Conservation (phyloP, 345 rosid genomes). For the Moricandia arvensis region DNA sequence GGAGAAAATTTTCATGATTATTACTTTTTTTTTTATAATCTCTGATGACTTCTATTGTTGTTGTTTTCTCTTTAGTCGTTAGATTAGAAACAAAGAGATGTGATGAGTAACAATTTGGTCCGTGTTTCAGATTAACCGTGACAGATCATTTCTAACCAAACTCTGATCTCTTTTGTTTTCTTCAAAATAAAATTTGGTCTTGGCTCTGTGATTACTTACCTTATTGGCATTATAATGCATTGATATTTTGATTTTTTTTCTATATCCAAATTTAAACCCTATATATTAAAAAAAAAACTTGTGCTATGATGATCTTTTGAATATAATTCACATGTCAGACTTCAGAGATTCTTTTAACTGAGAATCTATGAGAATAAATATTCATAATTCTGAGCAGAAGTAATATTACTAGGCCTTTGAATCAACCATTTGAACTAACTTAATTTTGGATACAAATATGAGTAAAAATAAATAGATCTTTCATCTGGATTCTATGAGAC, state of each 20-base stretch:
- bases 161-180: slow-evolving; percentile 37
- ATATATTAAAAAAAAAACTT: background rate
- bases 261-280: background rate
- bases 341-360: slow-evolving; percentile 31
- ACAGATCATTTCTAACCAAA: slow-evolving; percentile 31
- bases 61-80: background rate
- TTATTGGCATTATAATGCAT: background rate
- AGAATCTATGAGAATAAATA: background rate
- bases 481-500: background rate
- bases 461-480: background rate
- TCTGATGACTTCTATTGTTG: background rate
- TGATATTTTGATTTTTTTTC: background rate
- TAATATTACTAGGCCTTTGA: background rate
- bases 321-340: slow-evolving; percentile 42
- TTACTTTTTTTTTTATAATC: background rate
- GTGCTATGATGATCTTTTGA: slow-evolving; percentile 38
- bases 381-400: background rate
- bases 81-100: background rate
- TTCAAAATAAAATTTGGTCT: background rate
- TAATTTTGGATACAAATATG: background rate
- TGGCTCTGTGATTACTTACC: slow-evolving; percentile 27
- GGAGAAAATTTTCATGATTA: no score
- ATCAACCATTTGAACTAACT: background rate
- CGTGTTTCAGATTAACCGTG: slow-evolving; percentile 45
- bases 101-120: slow-evolving; percentile 41